Conservation (phyloP, 345 rosid genomes). For the Camelina hispida region DNA sequence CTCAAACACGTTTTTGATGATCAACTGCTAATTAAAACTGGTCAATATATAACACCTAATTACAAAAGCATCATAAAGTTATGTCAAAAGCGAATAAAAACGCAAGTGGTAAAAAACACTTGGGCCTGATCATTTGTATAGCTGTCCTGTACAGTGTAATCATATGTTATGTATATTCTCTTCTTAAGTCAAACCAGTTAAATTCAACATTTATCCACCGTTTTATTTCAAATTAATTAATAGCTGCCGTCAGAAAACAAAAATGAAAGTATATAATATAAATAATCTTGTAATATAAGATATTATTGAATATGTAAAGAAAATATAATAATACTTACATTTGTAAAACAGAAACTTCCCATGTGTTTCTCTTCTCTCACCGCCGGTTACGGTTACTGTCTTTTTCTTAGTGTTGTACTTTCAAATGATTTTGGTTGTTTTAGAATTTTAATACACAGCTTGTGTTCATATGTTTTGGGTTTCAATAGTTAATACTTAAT, state of each 20-base stretch:
- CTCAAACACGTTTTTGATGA: constrained; percentile 7
- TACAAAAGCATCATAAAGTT: constrained; percentile 9
- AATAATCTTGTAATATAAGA: not conserved
- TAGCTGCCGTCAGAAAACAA: not conserved
- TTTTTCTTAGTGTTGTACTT: constrained; percentile 14
- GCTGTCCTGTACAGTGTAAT: constrained; percentile 24
- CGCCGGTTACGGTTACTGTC: constrained; percentile 33
- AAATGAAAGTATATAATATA: not conserved
- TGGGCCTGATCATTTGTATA: constrained; percentile 13
- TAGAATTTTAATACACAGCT: not conserved
- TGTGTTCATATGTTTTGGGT: not conserved
- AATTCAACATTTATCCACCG: constrained; percentile 37
- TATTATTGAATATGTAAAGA: not conserved
- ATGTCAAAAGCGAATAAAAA: constrained; percentile 2
- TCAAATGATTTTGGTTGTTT: not conserved
- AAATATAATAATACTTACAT: not conserved
- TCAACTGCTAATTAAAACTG: constrained; percentile 3
- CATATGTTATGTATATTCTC: not conserved
- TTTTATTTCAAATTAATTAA: not conserved
- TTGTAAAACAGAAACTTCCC: constrained; percentile 25
- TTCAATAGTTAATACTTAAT: not conserved
- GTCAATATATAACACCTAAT: constrained; percentile 16
- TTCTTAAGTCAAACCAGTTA: constrained; percentile 25
- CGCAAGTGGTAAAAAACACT: constrained; percentile 31
- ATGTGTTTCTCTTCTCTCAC: constrained; percentile 31